Base-by-base conservation (phyloP, 768 basidiomycete species). In the Tubosaeta sp. region DNA sequence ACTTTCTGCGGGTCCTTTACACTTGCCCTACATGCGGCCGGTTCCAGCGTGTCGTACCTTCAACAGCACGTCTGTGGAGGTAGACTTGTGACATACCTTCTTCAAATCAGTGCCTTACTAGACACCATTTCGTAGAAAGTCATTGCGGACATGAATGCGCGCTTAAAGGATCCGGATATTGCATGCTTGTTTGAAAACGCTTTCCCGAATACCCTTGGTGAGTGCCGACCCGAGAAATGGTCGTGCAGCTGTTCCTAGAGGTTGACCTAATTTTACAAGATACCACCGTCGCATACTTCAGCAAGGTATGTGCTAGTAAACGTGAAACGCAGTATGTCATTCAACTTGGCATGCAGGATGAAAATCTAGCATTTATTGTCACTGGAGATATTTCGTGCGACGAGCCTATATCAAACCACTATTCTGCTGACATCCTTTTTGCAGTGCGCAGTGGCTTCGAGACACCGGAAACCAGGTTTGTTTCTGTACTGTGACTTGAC, bases 121-220 rank as follows among this genome's bases (percentile, higher is more conserved):
- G 35, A 36, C 29, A 14, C 2, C 32, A 25, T 35, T 24, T 11
- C 43, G 4, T 54, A 89, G 87, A 76, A 80, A 75, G 86, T 89
- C 25, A 84, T 90, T 27, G 58, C 55, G n/a, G 84, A 90, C 64
- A 85, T 88, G 84, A 88, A 79, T 38, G 63, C 71, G 16, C 75
- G 83, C 40, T 70, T 90, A 50, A 88, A 82, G 62, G 86, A 90
- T 61, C 84, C 87, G 0, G 88, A 90, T 59, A 56, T 90, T 46
- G 88, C 87, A 12, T 78, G 86, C 44, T 64, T 90, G 19, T 90
- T 90, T 56, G 87, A 89, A 65, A 90, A 90, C 54, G 84, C 87
- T 1, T 88, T 89, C 61, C 88, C 88, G 3, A 88, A 88, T 58
- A 90, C 88, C 0, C 76, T 90, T 40, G 87, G 86, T 86, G 56